Conservation (phyloP, 2,329 filamentous ascomycete species). For the Nigrospora sphaerica region DNA sequence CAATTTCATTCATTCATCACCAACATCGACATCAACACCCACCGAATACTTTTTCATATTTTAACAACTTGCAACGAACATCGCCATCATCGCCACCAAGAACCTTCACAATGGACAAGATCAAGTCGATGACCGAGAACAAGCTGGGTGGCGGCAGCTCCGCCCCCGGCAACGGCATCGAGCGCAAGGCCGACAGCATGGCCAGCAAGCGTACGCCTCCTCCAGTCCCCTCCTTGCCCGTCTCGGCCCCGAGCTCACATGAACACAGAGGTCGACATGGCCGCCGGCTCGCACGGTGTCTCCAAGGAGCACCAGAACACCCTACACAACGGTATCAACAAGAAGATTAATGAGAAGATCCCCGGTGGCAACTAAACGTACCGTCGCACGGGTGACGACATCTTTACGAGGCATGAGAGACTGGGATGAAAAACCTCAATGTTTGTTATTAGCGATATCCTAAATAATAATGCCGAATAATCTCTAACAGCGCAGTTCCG, state of each 20-base stretch:
- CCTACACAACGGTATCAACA: conserved; percentile 8
- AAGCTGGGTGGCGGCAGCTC: conserved; percentile 9
- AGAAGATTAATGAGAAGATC: conserved; percentile 11
- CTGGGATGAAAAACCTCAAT: no score
- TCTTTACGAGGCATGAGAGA: no score
- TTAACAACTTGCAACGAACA: no score
- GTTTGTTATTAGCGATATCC: no score
- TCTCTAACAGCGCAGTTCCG: no score
- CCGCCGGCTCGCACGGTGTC: conserved; percentile 7
- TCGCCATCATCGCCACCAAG: not conserved
- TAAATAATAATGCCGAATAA: no score
- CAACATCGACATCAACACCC: not conserved
- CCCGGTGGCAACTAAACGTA: conserved; percentile 12
- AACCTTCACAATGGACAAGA: conserved; percentile 1
- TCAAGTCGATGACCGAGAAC: conserved; percentile 1
- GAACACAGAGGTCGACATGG: conserved; percentile 9
- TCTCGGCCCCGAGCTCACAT: not conserved
- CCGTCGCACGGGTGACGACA: no score
- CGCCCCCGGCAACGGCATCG: conserved; percentile 10
- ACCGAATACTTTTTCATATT: not conserved
- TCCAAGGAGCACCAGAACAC: conserved; percentile 5
- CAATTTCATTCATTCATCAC: not conserved
- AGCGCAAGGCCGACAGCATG: conserved; percentile 9
- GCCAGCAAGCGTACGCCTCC: conserved; percentile 6
- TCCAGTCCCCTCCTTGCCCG: not conserved